Base-by-base conservation (phyloP, 805 yeast species). In the Ogataea degrootiae region DNA sequence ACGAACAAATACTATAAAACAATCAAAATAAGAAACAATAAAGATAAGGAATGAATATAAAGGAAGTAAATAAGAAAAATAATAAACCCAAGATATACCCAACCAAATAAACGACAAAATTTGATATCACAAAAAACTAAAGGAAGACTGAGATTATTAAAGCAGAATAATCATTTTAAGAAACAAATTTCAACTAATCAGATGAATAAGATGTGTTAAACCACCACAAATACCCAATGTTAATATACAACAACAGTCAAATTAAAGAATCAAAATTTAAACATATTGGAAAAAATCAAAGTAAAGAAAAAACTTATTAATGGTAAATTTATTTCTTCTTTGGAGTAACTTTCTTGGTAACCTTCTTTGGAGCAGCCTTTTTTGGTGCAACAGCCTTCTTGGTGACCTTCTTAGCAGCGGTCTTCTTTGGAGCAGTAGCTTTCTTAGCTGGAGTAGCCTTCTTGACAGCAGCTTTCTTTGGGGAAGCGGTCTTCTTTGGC, bases 371-470 rank as follows among this genome's bases (percentile, higher is more conserved):
- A 17, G 66, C 56, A 34, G 63, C 58, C 46, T 59, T 60, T 53
- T 60, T 58, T 19, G 50, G 42, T 22, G 42, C 34, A 31, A 68
- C 55, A 23, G 60, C 55, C 52, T 64, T 65, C 58, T 62, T 66
- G 34, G 62, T 57, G 33, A 34, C 41, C 43, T 46, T 51, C 40
- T 50, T 47, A 36, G 61, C 48, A 39, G 61, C 53, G 35, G 63
- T 54, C 56, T 59, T 57, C 54, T 60, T 60, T 19, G 63, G 50
- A 36, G 63, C 55, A 19, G 62, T 9, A 26, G 31, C 59, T 37
- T 57, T 59, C 51, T 65, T 61, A 23, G 36, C 39, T 49, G 63
- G 57, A 34, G 68, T 58, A 41, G 61, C 60, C 52, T 64, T 64
- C 52, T 59, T 65, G 23, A 21, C 39, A 29, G 63, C 53, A 19